These are phyloP conservation scores for Fomes fomentarius DNA, from an alignment of 1,284 basidiomycete genomes.

Conservation along the genomic window DNA sequence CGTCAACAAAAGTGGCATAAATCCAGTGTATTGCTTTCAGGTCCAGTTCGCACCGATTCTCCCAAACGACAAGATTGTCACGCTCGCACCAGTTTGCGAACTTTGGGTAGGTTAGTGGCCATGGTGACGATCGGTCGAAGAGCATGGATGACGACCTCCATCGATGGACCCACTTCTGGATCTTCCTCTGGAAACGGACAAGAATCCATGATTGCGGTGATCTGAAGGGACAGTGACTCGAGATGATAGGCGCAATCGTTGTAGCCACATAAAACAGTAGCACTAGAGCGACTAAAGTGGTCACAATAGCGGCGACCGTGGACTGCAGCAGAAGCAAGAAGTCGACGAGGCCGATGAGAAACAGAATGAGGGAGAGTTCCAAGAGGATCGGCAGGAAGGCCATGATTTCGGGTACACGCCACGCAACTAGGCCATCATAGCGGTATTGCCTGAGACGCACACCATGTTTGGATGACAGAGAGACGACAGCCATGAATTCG, in stretches of 20 bases:
- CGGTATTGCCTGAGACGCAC: conserved; percentile 30
- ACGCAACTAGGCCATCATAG: conserved; percentile 29
- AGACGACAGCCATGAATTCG: conserved; percentile 20
- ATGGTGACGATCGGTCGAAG: too few species aligned
- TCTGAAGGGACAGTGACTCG: conserved; percentile 28
- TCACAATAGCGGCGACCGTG: conserved; percentile 25
- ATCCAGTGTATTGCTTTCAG: conserved; percentile 19
- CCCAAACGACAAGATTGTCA: conserved; percentile 10
- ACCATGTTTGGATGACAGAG: conserved; percentile 19
- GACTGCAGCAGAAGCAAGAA: conserved; percentile 27
- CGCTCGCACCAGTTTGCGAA: conserved; percentile 24
- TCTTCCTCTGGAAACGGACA: background rate
- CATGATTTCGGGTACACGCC: conserved; percentile 32
- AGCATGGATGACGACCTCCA: too few species aligned
- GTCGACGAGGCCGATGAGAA: conserved; percentile 28
- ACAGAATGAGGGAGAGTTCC: conserved; percentile 31
- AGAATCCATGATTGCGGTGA: conserved; percentile 32
- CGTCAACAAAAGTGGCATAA: conserved; percentile 16
- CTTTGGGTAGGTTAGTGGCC: background rate
- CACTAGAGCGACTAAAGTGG: conserved; percentile 19
- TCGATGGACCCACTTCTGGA: background rate
- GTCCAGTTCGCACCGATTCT: conserved; percentile 13
- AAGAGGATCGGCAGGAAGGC: conserved; percentile 32
- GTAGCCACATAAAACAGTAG: conserved; percentile 27
- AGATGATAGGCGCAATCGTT: conserved; percentile 26